These are phyloP conservation scores for Mrakia gelida DNA, from an alignment of 768 basidiomycete species.

Conservation along the genomic window DNA sequence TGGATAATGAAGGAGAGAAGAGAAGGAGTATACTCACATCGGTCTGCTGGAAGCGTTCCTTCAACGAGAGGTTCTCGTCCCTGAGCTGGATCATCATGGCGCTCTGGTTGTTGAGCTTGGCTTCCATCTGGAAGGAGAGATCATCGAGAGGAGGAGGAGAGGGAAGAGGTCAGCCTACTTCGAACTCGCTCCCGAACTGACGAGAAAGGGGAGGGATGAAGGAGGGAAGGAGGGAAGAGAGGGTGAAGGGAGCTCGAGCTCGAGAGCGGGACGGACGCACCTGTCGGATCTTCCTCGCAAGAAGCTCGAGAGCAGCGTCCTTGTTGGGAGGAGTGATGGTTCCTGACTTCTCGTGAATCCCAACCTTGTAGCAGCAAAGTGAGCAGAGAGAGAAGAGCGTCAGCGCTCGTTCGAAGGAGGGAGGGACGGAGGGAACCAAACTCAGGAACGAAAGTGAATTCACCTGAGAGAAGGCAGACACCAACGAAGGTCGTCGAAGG, in stretches of 20 bases:
- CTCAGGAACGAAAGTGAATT: background rate
- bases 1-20: background rate
- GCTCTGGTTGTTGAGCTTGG: conserved; percentile 29
- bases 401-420: too few species aligned
- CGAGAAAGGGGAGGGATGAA: background rate
- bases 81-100: conserved; percentile 29
- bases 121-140: conserved; percentile 25
- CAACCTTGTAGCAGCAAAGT: background rate
- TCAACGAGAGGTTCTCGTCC: conserved; percentile 30
- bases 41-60: conserved; percentile 18
- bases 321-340: conserved; percentile 8
- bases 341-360: background rate
- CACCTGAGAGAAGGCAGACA: background rate
- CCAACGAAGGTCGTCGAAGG: background rate
- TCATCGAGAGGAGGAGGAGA: background rate
- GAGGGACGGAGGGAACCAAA: background rate
- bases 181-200: background rate
- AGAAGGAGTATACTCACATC: background rate
- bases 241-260: too few species aligned
- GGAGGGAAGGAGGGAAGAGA: background rate
- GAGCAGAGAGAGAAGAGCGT: background rate
- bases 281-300: conserved; percentile 27
- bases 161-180: background rate
- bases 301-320: conserved; percentile 24
- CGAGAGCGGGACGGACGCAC: background rate